Base-by-base conservation (phyloP, 192 early-diverging fungal species). In the Dimargaris xerosporica region DNA sequence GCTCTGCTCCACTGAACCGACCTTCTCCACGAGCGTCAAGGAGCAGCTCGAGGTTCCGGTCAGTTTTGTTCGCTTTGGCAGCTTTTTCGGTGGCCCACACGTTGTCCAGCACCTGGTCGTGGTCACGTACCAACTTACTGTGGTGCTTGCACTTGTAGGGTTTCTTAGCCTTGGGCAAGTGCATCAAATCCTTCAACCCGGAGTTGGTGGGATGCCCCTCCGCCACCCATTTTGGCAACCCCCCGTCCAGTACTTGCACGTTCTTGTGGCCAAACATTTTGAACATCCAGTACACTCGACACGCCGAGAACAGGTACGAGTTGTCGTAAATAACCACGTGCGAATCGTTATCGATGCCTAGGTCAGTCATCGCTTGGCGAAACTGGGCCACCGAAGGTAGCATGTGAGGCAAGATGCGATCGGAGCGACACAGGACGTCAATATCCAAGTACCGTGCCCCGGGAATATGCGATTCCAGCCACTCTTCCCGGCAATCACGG, bases 221-320 rank as follows among this genome's bases (percentile, higher is more conserved):
- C 7, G 64, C 65, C 11, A 73, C 67, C 95, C 95, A 98, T 39
- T 78, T 80, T 2, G 82, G 83, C 41, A 98, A 67, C 11, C 95
- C 95, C 26, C 95, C 95, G 50, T 98, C 80, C 56, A 98, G 69
- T 7, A 98, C 81, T 39, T 88, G 91, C 2, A 93, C 83, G 3
- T 87, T 86, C 34, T 85, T 59, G 62, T 98, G 95, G 16, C 90
- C 90, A 84, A 98, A 50, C 63, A 81, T 87, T 69, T 88, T 89
- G 73, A 95, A 91, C 50, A 90, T 92, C 93, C 92, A 98, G 70
- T 87, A 96, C 23, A 91, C 88, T 17, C 95, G 82, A 46, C 83
- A 82, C 9, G 93, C 83, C 16, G 93, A 86, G 53, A 86, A 80
- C 39, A 90, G 74, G 7, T 92, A 92, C 3, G 75, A 67, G 0